phyloP scores from a whole-genome alignment of 805 yeast genomes.

The Kazachstania martiniae region DNA sequence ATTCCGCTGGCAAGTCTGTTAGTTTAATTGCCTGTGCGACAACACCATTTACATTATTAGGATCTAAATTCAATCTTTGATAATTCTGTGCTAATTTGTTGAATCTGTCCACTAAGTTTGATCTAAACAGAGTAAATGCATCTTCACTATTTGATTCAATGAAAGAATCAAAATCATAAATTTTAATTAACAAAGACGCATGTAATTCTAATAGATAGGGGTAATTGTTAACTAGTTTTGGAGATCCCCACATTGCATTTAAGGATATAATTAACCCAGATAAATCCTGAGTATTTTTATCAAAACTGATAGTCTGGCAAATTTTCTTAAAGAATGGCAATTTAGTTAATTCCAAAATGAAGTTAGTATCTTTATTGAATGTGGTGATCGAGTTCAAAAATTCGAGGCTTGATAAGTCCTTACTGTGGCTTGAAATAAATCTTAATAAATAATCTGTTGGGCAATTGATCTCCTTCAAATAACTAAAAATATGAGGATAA shows the following conservation, averaged over 20 bases:
- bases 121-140: constrained; percentile 20
- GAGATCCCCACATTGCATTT: constrained; percentile 22
- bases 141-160: constrained; percentile 1
- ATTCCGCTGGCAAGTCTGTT: constrained; percentile 16
- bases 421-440: constrained; percentile 29
- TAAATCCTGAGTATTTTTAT: constrained; percentile 9
- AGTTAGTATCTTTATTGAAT: constrained; percentile 14
- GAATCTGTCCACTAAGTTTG: constrained; percentile 21
- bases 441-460: constrained; percentile 25
- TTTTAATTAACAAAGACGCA: constrained; percentile 28
- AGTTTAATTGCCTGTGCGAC: constrained; percentile 23
- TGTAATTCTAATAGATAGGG: constrained; percentile 23
- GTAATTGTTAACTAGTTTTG: constrained; percentile 18
- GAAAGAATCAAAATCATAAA: constrained; percentile 26
- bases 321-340: constrained; percentile 25
- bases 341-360: constrained; percentile 16
- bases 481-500: constrained; percentile 28
- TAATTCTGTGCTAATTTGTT: constrained; percentile 15
- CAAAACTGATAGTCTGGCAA: constrained; percentile 14
- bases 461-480: constrained; percentile 21
- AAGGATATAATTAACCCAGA: constrained; percentile 27
- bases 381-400: constrained; percentile 22
- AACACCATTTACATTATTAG: constrained; percentile 14
- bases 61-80: constrained; percentile 19
- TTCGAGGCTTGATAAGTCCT: constrained; percentile 11